Evolutionary conservation across 2,329 filamentous ascomycete genomes (phyloP), one percentile per base, ranked within the genome.

Genomic region (Pseudogymnoascus sp.): DNA sequence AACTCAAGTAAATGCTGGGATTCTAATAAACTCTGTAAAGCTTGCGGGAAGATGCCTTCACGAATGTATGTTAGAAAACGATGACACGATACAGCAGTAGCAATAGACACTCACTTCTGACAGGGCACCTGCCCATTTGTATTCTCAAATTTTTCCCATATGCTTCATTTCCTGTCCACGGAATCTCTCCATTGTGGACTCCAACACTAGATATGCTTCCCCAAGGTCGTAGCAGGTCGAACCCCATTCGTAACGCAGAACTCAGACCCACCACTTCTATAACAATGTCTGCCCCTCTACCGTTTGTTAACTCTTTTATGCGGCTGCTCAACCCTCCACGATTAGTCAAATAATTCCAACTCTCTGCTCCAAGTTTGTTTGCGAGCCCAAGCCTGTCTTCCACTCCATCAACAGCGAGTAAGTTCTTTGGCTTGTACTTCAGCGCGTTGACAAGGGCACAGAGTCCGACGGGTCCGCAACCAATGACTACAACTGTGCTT

Each of bases 61-160:
- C 2, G 21, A 28, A 28, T 28, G n/a, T 59, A 35, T 59, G 31
- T 59, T 37, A 38, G 31, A 37, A 12, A 21, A 37, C 16, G 8
- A 59, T 59, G 31, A 38, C 28, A 35, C 8, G 16, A 38, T 81
- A 64, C 73, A 74, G 68, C 81, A 81, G n/a, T 7, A 45, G 43
- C 14, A 49, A n/a, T 49, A 12, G 23, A 49, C 12, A 49, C 43
- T 49, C 63, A 33, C 66, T 69, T 12, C 69, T 81, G 16, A 90
- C 88, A 3, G 88, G 88, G 69, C 88, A 91, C 59, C 88, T 80
- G 9, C 88, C 88, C 85, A 90, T 89, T 73, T 89, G 87, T 35
- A 90, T 67, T 37, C 81, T 83, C 63, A 90, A 67, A 66, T 90
- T 91, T 73, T 91, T 90, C 23, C 43, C 43, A 49, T 49, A 49